Percentiles rank a stretch among this genome's conserved stretches.
Evolutionary conservation across 2,329 filamentous ascomycete species (phyloP).

Genomic region (Cordyceps cicadae): DNA sequence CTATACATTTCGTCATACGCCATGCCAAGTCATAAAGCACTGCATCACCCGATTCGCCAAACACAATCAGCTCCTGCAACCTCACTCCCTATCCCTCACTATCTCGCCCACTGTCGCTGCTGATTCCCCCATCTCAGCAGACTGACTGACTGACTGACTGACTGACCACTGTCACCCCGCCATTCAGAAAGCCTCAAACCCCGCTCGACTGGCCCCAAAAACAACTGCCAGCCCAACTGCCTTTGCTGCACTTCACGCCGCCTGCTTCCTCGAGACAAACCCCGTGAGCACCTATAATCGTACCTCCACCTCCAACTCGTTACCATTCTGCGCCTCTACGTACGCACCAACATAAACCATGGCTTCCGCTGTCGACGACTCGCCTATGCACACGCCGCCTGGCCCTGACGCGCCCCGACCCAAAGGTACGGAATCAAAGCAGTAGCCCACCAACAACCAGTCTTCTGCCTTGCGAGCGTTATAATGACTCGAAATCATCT

Average conservation of each 20-base stretch:
- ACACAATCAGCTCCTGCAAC: not conserved
- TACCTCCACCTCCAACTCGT: not conserved
- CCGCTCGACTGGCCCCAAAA: slow-evolving; percentile 9
- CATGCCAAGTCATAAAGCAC: not conserved
- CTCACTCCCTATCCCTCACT: not conserved
- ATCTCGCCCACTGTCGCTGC: not conserved
- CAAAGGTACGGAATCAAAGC: slow-evolving; percentile 29
- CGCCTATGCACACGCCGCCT: slow-evolving; percentile 35
- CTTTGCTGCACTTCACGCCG: slow-evolving; percentile 1
- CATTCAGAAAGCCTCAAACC: not conserved
- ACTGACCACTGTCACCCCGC: slow-evolving; percentile 6
- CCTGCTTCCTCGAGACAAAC: not conserved
- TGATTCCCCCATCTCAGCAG: not conserved
- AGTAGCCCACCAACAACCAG: not conserved
- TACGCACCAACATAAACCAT: slow-evolving; percentile 23
- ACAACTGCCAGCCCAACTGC: not conserved
- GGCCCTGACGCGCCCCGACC: slow-evolving; percentile 34
- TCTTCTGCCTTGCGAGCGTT: not conserved
- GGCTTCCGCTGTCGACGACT: slow-evolving; percentile 31
- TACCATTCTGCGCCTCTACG: slow-evolving; percentile 2
- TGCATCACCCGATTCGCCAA: slow-evolving; percentile 8
- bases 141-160: not conserved
- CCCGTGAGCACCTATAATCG: slow-evolving; percentile 4
- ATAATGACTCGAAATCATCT: not conserved
- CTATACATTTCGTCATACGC: not conserved